Percentiles rank a stretch among this genome's conserved stretches.
phyloP scores from a whole-genome alignment of 2,329 filamentous ascomycete genomes.

The Berkeleyomyces basicola region DNA sequence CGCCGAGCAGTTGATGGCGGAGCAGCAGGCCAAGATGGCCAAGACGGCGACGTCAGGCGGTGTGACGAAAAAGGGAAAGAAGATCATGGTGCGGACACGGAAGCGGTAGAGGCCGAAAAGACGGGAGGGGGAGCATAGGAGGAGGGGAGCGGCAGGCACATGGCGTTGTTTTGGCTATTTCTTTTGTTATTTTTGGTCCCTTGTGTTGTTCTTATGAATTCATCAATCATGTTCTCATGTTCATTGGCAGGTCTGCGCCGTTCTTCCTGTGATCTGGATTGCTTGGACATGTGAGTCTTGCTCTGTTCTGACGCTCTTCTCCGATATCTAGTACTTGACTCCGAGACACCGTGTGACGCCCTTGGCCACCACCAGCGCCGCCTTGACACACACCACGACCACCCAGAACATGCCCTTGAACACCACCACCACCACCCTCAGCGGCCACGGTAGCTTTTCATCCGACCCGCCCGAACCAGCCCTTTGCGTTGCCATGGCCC shows the following conservation, averaged over 20 bases:
- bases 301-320: background rate
- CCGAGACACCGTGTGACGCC: slow-evolving; percentile 35
- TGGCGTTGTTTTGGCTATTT: slow-evolving; percentile 14
- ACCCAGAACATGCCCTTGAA: slow-evolving; percentile 44
- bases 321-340: slow-evolving; percentile 7
- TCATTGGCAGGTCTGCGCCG: background rate
- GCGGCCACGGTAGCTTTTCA: slow-evolving; percentile 31
- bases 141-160: background rate
- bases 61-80: slow-evolving; percentile 41
- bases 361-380: slow-evolving; percentile 32
- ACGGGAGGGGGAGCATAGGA: background rate
- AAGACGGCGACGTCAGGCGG: slow-evolving; percentile 46
- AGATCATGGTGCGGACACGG: slow-evolving; percentile 44
- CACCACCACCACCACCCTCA: slow-evolving; percentile 32
- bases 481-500: background rate
- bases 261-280: background rate
- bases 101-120: slow-evolving; percentile 31
- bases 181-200: background rate
- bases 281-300: background rate
- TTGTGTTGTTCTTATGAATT: background rate
- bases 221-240: background rate
- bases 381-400: slow-evolving; percentile 38
- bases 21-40: slow-evolving; percentile 46
- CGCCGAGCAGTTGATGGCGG: slow-evolving; percentile 39
- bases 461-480: slow-evolving; percentile 12